These are phyloP conservation scores for Gastrolobium villosum DNA, from an alignment of 306 rosid species.

Conservation along the genomic window DNA sequence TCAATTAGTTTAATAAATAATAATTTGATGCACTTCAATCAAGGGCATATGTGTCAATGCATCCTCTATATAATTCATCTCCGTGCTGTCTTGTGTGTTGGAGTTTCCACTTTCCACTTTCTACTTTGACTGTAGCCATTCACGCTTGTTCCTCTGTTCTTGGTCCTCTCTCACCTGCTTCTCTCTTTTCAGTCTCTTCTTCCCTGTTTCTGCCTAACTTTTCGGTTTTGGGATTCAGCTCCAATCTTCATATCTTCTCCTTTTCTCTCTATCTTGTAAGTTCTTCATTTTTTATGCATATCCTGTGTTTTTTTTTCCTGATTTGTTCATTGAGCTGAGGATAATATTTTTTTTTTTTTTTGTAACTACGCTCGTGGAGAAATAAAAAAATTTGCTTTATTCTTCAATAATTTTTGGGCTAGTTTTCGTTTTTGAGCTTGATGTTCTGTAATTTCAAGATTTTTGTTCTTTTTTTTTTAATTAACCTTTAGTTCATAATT, in stretches of 20 bases:
- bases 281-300: constrained; percentile 25
- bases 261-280: constrained; percentile 52
- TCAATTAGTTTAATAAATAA: not conserved
- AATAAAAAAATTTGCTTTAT: not conserved
- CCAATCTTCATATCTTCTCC: constrained; percentile 19
- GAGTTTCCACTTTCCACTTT: constrained; percentile 51
- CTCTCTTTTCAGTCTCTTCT: constrained; percentile 10
- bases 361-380: not conserved
- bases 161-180: constrained; percentile 18
- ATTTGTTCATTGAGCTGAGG: not conserved
- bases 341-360: not conserved
- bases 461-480: not conserved
- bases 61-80: constrained; percentile 66
- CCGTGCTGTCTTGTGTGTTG: constrained; percentile 56
- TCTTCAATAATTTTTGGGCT: not conserved
- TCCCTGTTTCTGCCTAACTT: constrained; percentile 20
- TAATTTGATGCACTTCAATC: constrained; percentile 36
- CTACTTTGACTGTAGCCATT: constrained; percentile 58
- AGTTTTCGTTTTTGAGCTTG: not conserved
- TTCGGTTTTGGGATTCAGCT: constrained; percentile 26
- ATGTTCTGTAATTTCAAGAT: not conserved
- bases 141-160: constrained; percentile 54
- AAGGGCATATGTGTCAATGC: constrained; percentile 65
- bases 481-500: not conserved
- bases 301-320: not conserved